Base-by-base conservation (phyloP, 768 basidiomycete genomes). In the Pleurotus giganteus region DNA sequence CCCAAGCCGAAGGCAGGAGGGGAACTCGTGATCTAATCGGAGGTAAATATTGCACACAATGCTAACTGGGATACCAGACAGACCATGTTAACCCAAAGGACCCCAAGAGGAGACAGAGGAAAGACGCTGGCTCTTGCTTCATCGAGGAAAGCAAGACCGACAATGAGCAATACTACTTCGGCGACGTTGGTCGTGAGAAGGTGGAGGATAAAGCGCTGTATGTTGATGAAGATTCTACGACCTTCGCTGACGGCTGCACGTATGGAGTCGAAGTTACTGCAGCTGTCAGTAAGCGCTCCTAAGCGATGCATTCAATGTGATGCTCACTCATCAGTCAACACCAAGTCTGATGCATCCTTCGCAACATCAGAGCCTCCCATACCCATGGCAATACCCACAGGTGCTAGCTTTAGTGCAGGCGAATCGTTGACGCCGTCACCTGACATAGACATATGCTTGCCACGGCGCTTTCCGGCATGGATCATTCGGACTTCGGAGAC, bases 301-400 rank as follows among this genome's bases (percentile, higher is more conserved):
- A 5, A 54, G 89, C 85, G 61, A 85, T 9, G 84, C 86, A 2
- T 9, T 2, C 4, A 39, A 36, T 23, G 9, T 5, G 84, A 70
- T 64, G 91, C 90, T 65, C 86, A 87, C 69, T 86, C 85, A 65
- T 87, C 83, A 87, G 89, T 88, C 41, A 91, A 75, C 60, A 91
- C 87, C 62, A 91, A 87, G 42, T 67, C 72, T 1, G 72, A 71
- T 23, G 71, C 72, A 47, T 72, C 72, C 57, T 72, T 72, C 11
- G 71, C 69, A 12, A 73, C 74, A 32, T 61, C 60, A 12, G 60
- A 56, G 23, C 58, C 60, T 9, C 49, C 58, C 63, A 51, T 89
- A 39, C 58, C 55, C 43, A 59, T 58, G 2, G 60, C 58, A 32
- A 60, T 60, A 31, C 60, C 60, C n/a, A 58, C 57, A 46, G 58